These are phyloP conservation scores for Fomes fomentarius DNA, from an alignment of 1,284 basidiomycete species.

Conservation along the genomic window DNA sequence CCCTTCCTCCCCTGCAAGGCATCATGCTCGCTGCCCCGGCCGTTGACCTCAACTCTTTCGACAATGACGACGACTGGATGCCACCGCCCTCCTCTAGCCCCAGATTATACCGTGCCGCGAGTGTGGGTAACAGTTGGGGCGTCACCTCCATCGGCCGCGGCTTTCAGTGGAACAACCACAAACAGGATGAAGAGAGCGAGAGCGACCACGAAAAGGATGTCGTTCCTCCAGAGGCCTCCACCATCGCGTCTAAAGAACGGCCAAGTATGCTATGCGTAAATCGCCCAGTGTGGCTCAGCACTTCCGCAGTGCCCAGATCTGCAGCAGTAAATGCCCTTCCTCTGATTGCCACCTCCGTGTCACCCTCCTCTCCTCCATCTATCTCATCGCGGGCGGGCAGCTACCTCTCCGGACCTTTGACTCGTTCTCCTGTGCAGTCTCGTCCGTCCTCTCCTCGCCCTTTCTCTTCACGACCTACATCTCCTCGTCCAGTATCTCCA, in stretches of 20 bases:
- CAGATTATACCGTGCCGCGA: constrained; percentile 61
- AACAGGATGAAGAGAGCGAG: constrained; percentile 32
- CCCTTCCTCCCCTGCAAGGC: constrained; percentile 25
- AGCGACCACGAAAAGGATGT: constrained; percentile 19
- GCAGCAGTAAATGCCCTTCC: constrained; percentile 20
- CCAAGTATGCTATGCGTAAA: constrained; percentile 18
- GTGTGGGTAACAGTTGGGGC: constrained; percentile 76
- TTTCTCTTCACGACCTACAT: constrained; percentile 29
- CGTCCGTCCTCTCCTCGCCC: constrained; percentile 36
- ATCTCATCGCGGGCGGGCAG: constrained; percentile 24
- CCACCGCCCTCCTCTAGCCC: constrained; percentile 38
- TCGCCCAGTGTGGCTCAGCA: constrained; percentile 28
- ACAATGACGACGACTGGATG: constrained; percentile 62
- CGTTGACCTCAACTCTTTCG: constrained; percentile 63
- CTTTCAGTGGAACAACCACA: constrained; percentile 68
- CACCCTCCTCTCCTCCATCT: constrained; percentile 20
- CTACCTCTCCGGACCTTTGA: constrained; percentile 33
- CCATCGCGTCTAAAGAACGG: constrained; percentile 12
- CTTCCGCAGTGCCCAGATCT: constrained; percentile 25
- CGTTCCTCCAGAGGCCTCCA: constrained; percentile 5
- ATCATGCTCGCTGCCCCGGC: constrained; percentile 61
- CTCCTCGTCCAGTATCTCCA: constrained; percentile 25
- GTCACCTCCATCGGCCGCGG: constrained; percentile 82
- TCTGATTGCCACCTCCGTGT: constrained; percentile 19
- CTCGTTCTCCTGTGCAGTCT: constrained; percentile 37